Base-by-base conservation (phyloP, 2,329 filamentous ascomycete species). In the Fusarium irregulare region DNA sequence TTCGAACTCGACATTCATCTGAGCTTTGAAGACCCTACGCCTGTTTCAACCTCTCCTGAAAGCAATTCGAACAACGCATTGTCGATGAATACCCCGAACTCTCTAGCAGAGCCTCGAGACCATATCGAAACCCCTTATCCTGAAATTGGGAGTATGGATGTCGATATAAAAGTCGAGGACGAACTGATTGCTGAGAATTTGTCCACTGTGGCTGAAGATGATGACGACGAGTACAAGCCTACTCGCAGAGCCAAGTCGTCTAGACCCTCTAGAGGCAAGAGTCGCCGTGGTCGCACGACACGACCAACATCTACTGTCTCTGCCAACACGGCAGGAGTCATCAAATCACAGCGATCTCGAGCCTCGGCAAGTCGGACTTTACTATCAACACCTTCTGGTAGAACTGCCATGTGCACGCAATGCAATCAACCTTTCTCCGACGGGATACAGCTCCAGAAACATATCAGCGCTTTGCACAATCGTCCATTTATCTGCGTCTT, bases 401-500 rank as follows among this genome's bases (percentile, higher is more conserved):
- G 50, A 40, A 49, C n/a, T 16, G 56, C 54, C 10, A 14, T n/a
- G 11, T 77, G 75, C 34, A 21, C 40, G 3, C 54, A 74, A 16
- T 77, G 75, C 47, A 47, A 60, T 13, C 28, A 54, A 7, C 25
- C 58, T 6, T 88, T 87, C 77, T 81, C 83, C 30, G 84, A 87
- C 64, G 75, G 79, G 25, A 73, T 73, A 9, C 72, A 79, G 6
- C 82, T 88, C 4, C 80, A 85, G 48, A 83, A 80, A 51, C 86
- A 89, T 74, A 79, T 83, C 71, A 84, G 84, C 63, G 82, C 83
- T 58, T 78, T 84, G 27, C 88, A 91, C 73, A 85, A 83, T 3
- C 86, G 88, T 1, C 86, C 88, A 0, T 96, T 95, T 75, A 84
- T 86, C 25, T 98, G 95, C 78, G 89, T 93, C 60, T 94, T 98